Percentiles rank a stretch among this genome's conserved stretches.
Evolutionary conservation across 345 rosid genomes (phyloP).

Genomic region (Citrus glauca): DNA sequence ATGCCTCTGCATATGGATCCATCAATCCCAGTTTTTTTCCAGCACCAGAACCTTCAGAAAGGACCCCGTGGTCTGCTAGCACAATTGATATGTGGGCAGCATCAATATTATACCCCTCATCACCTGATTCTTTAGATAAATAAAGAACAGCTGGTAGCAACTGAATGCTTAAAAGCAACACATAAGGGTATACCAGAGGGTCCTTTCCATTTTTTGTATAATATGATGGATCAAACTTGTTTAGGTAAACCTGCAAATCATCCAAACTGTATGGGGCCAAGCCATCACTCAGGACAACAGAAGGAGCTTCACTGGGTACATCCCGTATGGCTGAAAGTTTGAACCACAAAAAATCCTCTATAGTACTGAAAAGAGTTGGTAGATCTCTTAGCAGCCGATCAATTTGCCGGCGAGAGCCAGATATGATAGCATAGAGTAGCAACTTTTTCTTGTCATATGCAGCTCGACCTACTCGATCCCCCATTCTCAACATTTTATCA

Average conservation of each 20-base stretch:
- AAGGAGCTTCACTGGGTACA: slow-evolving; percentile 49
- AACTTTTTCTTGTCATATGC: slow-evolving; percentile 93
- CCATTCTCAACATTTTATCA: slow-evolving; percentile 88
- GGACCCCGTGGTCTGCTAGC: slow-evolving; percentile 77
- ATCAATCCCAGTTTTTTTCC: slow-evolving; percentile 70
- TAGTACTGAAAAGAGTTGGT: slow-evolving; percentile 78
- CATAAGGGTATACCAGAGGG: slow-evolving; percentile 90
- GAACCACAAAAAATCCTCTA: slow-evolving; percentile 99
- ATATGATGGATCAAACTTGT: slow-evolving; percentile 90
- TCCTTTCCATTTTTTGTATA: slow-evolving; percentile 97
- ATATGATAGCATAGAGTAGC: slow-evolving; percentile 81
- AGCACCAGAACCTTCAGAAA: slow-evolving; percentile 62
- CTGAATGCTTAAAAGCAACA: slow-evolving; percentile 86
- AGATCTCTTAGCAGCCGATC: slow-evolving; percentile 84
- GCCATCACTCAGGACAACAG: slow-evolving; percentile 66
- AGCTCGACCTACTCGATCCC: slow-evolving; percentile 90
- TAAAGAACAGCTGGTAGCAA: slow-evolving; percentile 75
- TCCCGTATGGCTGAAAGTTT: slow-evolving; percentile 75
- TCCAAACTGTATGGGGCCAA: slow-evolving; percentile 71
- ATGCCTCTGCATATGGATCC: slow-evolving; percentile 90
- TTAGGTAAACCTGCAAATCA: slow-evolving; percentile 91
- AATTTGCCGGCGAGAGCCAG: slow-evolving; percentile 89
- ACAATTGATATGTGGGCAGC: slow-evolving; percentile 78
- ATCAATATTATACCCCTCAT: slow-evolving; percentile 77
- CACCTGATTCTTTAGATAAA: slow-evolving; percentile 81